These are phyloP conservation scores for Penicillium coprophilum DNA, from an alignment of 495 filamentous ascomycete species.

Conservation along the genomic window DNA sequence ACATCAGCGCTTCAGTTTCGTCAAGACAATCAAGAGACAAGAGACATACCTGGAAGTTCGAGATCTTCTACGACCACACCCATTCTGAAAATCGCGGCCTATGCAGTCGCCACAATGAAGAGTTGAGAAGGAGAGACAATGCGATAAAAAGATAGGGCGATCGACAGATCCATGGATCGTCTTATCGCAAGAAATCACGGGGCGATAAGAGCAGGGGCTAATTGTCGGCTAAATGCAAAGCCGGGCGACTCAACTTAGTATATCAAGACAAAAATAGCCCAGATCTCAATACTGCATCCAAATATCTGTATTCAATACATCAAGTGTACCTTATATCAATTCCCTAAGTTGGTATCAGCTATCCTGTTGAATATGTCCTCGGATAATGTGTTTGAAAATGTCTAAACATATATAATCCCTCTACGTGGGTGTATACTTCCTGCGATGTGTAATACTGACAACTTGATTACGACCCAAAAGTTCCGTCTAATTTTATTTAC, in stretches of 20 bases:
- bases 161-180: too few species aligned
- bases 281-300: too few species aligned
- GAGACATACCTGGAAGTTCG: constrained; percentile 24
- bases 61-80: constrained; percentile 24
- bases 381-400: too few species aligned
- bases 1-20: constrained; percentile 13
- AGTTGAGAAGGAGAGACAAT: background rate
- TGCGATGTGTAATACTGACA: too few species aligned
- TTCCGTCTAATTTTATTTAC: too few species aligned
- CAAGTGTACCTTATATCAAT: too few species aligned
- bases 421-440: too few species aligned
- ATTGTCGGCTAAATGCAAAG: background rate
- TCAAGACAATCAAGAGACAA: background rate
- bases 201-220: background rate
- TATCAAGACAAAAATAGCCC: background rate
- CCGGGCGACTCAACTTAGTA: background rate
- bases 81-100: constrained; percentile 24
- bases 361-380: too few species aligned
- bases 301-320: too few species aligned
- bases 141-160: background rate
- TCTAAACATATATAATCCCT: too few species aligned
- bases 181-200: constrained; percentile 3
- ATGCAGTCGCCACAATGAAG: constrained; percentile 10
- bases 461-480: too few species aligned
- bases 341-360: too few species aligned